Evolutionary conservation across 176 grass and related monocot species (phyloP), one percentile per base, ranked within the genome.

Genomic region (Guadua angustifolia): DNA sequence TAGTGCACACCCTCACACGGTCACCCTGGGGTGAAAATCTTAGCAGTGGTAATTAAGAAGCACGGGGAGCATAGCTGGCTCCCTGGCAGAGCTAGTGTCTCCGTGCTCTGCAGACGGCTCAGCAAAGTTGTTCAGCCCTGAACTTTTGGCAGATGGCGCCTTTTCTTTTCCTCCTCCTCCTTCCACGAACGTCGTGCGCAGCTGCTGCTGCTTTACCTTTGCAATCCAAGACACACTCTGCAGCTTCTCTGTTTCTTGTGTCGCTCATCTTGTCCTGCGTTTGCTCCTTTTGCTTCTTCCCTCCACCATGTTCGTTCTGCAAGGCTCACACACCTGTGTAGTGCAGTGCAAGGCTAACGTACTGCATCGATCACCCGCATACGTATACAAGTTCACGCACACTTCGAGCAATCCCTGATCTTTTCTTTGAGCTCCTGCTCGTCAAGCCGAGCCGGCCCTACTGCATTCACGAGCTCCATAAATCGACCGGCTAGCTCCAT

Each of bases 381-480:
- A 5, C 60, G 25, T 63, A 36, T 13, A 32, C 25, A 63, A 2
- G 4, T 5, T 26, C 58, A 61, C 10, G 9, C 58, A 12, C 60
- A 15, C 60, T 14, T 26, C 4, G 59, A 62, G 5, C 25, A 14
- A 62, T 15, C 61, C 5, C 6, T 3, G 61, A 26, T 57, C 19
- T 57, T n/a, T 35, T 26, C 9, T 13, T 50, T n/a, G 33, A 13
- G 42, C 11, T 64, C 61, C 61, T 64, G 77, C 17, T 15, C 43
- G 32, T 24, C 29, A 16, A 67, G 25, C 43, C n/a, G 36, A 5
- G 39, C 29, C 60, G 69, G 63, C 46, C 66, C 51, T 71, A 67
- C 72, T 40, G 47, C 66, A 71, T 59, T 71, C 66, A 82, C 35
- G 36, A 29, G 3, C 15, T 69, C 79, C 67, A 60, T 61, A 33